Conservation (phyloP, 2,329 filamentous ascomycete species). For the Xylaria sp. region DNA sequence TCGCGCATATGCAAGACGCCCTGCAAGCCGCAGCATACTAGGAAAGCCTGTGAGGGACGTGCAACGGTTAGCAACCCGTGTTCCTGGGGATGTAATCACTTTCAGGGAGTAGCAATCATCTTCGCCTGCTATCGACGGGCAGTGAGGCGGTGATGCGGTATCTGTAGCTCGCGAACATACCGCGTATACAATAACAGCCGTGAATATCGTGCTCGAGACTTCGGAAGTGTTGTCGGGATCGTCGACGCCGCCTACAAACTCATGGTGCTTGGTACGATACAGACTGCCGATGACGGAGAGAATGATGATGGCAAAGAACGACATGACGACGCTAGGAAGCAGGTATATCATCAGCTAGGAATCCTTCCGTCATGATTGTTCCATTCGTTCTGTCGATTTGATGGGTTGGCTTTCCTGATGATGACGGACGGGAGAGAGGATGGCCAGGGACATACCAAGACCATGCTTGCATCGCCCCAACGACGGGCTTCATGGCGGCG, state of each 20-base stretch:
- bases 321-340: constrained; percentile 73
- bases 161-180: constrained; percentile 61
- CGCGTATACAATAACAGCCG: constrained; percentile 86
- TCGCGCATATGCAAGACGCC: constrained; percentile 87
- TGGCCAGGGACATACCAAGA: constrained; percentile 75
- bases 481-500: constrained; percentile 89
- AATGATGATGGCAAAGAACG: constrained; percentile 73
- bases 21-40: constrained; percentile 91
- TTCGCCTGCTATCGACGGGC: background rate
- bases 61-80: constrained; percentile 4
- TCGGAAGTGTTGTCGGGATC: constrained; percentile 78
- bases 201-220: constrained; percentile 87
- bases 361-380: background rate
- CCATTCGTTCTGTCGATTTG: constrained; percentile 6
- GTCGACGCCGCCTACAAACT: constrained; percentile 80
- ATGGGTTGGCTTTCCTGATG: constrained; percentile 19
- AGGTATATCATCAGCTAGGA: constrained; percentile 41
- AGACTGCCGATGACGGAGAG: constrained; percentile 74
- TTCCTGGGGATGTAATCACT: background rate
- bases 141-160: background rate
- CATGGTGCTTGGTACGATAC: constrained; percentile 83
- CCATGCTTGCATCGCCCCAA: constrained; percentile 93
- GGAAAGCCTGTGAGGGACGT: constrained; percentile 72
- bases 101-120: background rate
- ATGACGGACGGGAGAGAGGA: constrained; percentile 17